Evolutionary conservation across 2,329 filamentous ascomycete species (phyloP), one percentile per base, ranked within the genome.

Genomic region (Xylaria sp.): DNA sequence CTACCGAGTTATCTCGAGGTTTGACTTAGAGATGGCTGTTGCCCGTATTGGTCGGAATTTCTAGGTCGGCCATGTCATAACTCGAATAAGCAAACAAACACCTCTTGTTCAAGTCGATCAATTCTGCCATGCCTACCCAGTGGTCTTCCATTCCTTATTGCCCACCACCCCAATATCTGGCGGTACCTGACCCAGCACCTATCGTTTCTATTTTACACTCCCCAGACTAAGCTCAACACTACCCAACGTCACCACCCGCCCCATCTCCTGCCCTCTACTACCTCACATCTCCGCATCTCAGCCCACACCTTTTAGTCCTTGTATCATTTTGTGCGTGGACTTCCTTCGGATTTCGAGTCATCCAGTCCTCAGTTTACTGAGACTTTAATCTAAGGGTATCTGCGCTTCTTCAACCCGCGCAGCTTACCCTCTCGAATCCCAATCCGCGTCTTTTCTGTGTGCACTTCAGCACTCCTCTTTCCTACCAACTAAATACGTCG

Each of bases 71-170:
- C 1, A 61, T 36, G 30, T 42, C 4, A 14, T 30, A 30, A 53
- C 59, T 42, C 36, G 47, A 39, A 27, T 50, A 63, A 61, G 27
- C 67, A 64, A 53, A 55, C 54, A 63, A 56, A 21, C 21, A 17
- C 11, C 14, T 5, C 14, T 58, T 34, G 8, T 21, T 30, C 17
- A 48, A 17, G 45, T 32, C 53, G 36, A 39, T 21, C 11, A 24
- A 32, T 21, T 48, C 36, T 54, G 5, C 32, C 32, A 34, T 19
- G 12, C 4, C n/a, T 14, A 14, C 60, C 17, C 42, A 11, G 21
- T 24, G 8, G 12, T 5, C 12, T 7, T 14, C 7, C 51, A 27
- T 56, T 45, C 14, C 14, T 36, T 24, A 36, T 36, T 54, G 12
- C 11, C 32, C 39, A 47, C 56, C 27, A 21, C 58, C 58, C 14